Evolutionary conservation across 2,329 filamentous ascomycete species (phyloP), one percentile per base, ranked within the genome.

Genomic region (Xylaria sp.): DNA sequence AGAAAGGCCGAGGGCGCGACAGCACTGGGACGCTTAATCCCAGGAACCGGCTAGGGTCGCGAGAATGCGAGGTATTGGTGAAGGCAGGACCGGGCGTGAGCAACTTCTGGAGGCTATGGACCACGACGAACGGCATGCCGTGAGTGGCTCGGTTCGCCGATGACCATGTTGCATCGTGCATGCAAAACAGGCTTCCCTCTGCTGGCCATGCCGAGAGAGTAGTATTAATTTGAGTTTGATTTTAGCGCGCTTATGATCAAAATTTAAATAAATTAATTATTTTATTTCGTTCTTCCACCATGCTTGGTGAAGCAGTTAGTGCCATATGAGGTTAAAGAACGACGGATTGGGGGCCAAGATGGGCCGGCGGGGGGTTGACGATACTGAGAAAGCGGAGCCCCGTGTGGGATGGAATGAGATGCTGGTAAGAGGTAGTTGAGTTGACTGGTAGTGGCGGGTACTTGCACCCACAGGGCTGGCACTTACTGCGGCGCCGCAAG

Each of bases 121-220:
- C 67, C 15, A 52, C 23, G 37, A 51, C 25, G 56, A 31, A 46
- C 31, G 54, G 46, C 65, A 39, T 48, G 56, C 62, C 58, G 50
- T 65, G 61, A 72, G 58, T 60, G 55, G 50, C 28, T 55, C 63
- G 66, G 60, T 72, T 73, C 70, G 71, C 70, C 66, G 69, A 65
- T 54, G 70, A 41, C 72, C 63, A 71, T 66, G 69, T 28, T 56
- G 34, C 12, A 13, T 18, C 37, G 39, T 67, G 66, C 66, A 67
- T 66, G 28, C 20, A 65, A 34, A 61, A 66, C 57, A 67, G 69
- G 69, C 67, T 72, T 63, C 62, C 56, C 44, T 55, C 44, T 44
- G 50, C n/a, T 48, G 34, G 55, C 51, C 18, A 39, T 20, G 52
- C 48, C 25, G 55, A 61, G 52, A 20, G 23, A 41, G 63, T 51